Conservation (phyloP, 208 protist genomes). For the Trypanosoma vivax region DNA sequence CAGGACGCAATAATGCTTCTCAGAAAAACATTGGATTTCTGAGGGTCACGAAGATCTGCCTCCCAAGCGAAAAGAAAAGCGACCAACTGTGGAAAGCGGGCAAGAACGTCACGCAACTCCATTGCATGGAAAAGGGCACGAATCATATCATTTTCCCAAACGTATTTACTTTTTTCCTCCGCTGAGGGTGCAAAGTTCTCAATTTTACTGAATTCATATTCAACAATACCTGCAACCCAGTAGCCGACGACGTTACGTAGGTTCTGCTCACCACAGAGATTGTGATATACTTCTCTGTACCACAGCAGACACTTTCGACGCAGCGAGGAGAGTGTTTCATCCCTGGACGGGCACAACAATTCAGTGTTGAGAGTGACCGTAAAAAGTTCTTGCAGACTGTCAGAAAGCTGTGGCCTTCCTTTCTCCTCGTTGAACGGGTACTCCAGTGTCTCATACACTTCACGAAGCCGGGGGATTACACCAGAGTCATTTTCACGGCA, state of each 20-base stretch:
- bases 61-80: conserved; percentile 6
- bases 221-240: conserved; percentile 11
- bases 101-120: conserved; percentile 5
- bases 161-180: background rate
- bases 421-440: too few relatives aligned
- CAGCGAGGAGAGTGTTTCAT: background rate
- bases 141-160: background rate
- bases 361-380: conserved; percentile 11
- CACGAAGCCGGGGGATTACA: too few relatives aligned
- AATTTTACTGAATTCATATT: conserved; percentile 10
- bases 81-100: conserved; percentile 8
- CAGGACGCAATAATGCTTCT: background rate
- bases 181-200: background rate
- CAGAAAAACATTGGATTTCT: background rate
- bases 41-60: background rate
- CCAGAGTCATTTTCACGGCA: too few relatives aligned
- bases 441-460: too few relatives aligned
- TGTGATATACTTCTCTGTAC: conserved; percentile 5
- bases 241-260: conserved; percentile 4
- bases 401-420: too few relatives aligned
- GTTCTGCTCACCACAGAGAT: conserved; percentile 3
- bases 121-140: conserved; percentile 5
- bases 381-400: conserved; percentile 15
- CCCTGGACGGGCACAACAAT: background rate
- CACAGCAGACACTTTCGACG: conserved; percentile 7